These are phyloP conservation scores for Epichloe typhina DNA, from an alignment of 2,329 filamentous ascomycete genomes.

Conservation along the genomic window DNA sequence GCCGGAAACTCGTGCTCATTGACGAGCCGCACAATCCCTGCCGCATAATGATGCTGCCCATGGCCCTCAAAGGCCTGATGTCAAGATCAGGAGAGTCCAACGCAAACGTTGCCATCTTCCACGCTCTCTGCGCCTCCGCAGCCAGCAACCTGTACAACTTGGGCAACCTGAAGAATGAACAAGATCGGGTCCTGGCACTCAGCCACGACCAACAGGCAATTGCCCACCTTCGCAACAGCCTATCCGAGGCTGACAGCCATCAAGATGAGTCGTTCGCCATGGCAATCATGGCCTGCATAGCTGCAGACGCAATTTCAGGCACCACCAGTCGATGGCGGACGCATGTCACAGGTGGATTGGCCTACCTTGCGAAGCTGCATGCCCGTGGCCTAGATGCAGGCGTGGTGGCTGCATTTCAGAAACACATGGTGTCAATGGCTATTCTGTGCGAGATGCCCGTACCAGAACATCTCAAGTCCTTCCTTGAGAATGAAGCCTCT, in stretches of 20 bases:
- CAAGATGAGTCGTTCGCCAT: slow-evolving; percentile 24
- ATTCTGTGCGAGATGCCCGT: slow-evolving; percentile 12
- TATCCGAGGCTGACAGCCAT: slow-evolving; percentile 10
- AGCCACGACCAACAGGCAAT: slow-evolving; percentile 13
- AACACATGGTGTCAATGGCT: slow-evolving; percentile 13
- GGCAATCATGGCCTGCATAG: slow-evolving; percentile 25
- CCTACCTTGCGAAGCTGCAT: slow-evolving; percentile 10
- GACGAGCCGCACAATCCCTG: slow-evolving; percentile 14
- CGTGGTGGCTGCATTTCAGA: slow-evolving; percentile 9
- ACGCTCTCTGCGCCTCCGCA: slow-evolving; percentile 23
- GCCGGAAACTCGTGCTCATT: slow-evolving; percentile 13
- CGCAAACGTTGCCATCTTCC: slow-evolving; percentile 12
- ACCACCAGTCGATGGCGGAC: slow-evolving; percentile 12
- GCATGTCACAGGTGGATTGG: slow-evolving; percentile 12
- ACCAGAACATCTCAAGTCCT: slow-evolving; percentile 8
- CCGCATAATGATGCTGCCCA: slow-evolving; percentile 14
- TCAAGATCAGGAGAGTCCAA: slow-evolving; percentile 9
- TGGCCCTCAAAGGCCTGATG: slow-evolving; percentile 12
- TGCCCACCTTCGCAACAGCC: slow-evolving; percentile 11
- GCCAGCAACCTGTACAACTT: slow-evolving; percentile 28
- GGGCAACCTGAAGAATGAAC: slow-evolving; percentile 10
- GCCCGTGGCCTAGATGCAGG: slow-evolving; percentile 6
- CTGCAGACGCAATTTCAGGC: slow-evolving; percentile 14
- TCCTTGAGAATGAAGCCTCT: slow-evolving; percentile 4
- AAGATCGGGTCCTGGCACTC: slow-evolving; percentile 10